Evolutionary conservation across 2,329 filamentous ascomycete genomes (phyloP).

Genomic region (Phoma herbarum): DNA sequence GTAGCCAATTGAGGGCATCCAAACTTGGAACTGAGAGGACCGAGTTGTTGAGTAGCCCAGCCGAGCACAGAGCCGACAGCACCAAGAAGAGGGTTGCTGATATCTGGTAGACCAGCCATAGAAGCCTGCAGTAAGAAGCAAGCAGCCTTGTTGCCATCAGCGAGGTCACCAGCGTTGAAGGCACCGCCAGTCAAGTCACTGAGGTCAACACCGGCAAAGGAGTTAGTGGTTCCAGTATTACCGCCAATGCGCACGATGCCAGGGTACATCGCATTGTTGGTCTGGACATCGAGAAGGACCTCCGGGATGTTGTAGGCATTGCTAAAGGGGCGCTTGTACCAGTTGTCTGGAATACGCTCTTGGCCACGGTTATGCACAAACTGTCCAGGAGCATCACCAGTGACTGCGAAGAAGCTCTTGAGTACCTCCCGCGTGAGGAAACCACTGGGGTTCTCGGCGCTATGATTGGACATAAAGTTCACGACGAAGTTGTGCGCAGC

Average conservation of each 20-base stretch:
- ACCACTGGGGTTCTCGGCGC: conserved; percentile 32
- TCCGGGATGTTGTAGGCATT: conserved; percentile 19
- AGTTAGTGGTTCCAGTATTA: conserved; percentile 31
- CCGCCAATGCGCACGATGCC: conserved; percentile 31
- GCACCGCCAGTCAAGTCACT: conserved; percentile 29
- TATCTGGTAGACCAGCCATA: conserved; percentile 25
- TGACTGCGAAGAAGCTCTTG: conserved; percentile 32
- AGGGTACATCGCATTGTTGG: conserved; percentile 30
- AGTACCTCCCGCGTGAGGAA: conserved; percentile 29
- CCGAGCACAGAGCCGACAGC: conserved; percentile 26
- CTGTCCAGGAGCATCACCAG: conserved; percentile 26
- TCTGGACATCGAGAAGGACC: conserved; percentile 23
- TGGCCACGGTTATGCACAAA: conserved; percentile 30
- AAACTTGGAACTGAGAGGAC: conserved; percentile 24
- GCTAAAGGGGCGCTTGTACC: conserved; percentile 21
- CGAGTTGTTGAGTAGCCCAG: conserved; percentile 26
- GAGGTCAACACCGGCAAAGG: conserved; percentile 31
- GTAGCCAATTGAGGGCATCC: conserved; percentile 27
- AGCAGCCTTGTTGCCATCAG: conserved; percentile 29
- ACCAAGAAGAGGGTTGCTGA: conserved; percentile 27
- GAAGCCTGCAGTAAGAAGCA: conserved; percentile 32
- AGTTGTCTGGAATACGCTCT: conserved; percentile 36
- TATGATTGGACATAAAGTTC: conserved; percentile 35
- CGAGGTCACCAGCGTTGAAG: conserved; percentile 26
- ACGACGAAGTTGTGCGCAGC: conserved; percentile 30